These are phyloP conservation scores for Dillenia turbinata DNA, from an alignment of 164 flowering plant genomes.

Conservation along the genomic window DNA sequence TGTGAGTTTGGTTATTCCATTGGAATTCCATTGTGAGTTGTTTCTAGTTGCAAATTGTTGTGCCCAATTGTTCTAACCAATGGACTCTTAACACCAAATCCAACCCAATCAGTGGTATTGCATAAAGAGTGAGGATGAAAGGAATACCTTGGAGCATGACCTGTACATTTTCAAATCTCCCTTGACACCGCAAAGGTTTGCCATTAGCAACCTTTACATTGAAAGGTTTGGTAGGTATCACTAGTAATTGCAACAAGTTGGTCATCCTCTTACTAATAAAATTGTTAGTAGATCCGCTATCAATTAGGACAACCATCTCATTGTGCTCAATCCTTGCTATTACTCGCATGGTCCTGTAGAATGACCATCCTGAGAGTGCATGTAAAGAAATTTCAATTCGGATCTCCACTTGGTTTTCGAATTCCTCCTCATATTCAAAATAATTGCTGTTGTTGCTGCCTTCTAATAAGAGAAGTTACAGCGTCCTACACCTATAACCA, in stretches of 20 bases:
- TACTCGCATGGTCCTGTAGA: too few relatives aligned
- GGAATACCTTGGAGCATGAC: too few relatives aligned
- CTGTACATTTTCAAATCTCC: too few relatives aligned
- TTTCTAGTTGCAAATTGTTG: not conserved
- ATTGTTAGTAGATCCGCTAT: not conserved
- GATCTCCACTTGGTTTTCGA: too few relatives aligned
- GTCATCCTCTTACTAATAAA: not conserved
- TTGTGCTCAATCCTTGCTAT: too few relatives aligned
- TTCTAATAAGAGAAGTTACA: not conserved
- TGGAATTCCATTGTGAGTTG: not conserved
- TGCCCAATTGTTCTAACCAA: constrained; percentile 1
- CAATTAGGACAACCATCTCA: not conserved
- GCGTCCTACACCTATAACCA: not conserved
- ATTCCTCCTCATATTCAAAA: not conserved
- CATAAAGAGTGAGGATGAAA: not conserved
- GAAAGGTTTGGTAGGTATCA: too few relatives aligned
- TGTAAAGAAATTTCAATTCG: not conserved
- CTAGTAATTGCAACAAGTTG: too few relatives aligned
- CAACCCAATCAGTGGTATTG: not conserved
- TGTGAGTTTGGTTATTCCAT: not conserved
- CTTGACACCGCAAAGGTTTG: too few relatives aligned
- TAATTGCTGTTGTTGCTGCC: not conserved
- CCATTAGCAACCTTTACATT: too few relatives aligned
- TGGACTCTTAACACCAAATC: constrained; percentile 1
- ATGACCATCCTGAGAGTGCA: too few relatives aligned